A percentile compares a stretch with the other conserved stretches of the same genome.
phyloP scores from a whole-genome alignment of 148 eudicot genomes.

The Euryodendron excelsum region DNA sequence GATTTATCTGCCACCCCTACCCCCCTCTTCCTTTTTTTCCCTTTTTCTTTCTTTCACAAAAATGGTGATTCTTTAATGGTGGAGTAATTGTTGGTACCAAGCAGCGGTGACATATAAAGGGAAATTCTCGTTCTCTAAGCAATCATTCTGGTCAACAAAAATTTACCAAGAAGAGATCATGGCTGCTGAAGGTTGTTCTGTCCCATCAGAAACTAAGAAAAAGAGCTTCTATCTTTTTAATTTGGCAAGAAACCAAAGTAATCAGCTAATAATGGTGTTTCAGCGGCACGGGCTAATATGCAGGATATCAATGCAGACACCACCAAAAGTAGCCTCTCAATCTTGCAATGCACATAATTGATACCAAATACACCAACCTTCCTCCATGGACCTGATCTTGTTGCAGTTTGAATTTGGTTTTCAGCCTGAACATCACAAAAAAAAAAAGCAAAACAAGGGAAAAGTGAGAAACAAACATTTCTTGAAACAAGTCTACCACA shows the following conservation, averaged over 20 bases:
- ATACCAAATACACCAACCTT: constrained; percentile 70
- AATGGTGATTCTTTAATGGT: neutral
- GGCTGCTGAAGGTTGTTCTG: neutral
- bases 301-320: neutral
- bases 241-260: neutral
- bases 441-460: neutral
- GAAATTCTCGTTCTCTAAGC: neutral
- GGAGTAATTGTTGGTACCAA: neutral
- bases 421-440: constrained; percentile 55
- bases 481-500: too few relatives aligned
- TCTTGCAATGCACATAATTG: neutral
- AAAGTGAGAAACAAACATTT: too few relatives aligned
- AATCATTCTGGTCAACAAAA: neutral
- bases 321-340: neutral
- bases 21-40: too few relatives aligned
- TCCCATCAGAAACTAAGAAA: neutral
- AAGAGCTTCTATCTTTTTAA: neutral
- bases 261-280: neutral
- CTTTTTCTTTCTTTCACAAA: neutral
- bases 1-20: neutral
- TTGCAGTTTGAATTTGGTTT: constrained; percentile 47
- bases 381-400: constrained; percentile 97
- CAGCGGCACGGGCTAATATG: neutral
- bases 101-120: neutral
- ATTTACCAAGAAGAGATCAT: too few relatives aligned